Evolutionary conservation across 2,329 filamentous ascomycete genomes (phyloP).

Genomic region (Alternaria arborescens): DNA sequence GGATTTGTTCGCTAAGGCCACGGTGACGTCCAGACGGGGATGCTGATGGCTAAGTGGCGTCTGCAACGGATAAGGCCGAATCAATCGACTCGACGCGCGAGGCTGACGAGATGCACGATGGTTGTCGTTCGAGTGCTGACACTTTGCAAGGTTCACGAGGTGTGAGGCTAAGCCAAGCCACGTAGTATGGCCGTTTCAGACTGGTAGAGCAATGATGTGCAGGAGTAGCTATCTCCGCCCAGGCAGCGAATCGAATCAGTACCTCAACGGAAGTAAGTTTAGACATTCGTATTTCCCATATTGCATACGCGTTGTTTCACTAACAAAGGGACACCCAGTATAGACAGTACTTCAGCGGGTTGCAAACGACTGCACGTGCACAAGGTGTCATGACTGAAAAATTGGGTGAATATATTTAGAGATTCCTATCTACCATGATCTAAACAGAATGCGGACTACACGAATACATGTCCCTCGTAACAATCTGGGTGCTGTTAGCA

Average conservation of each 20-base stretch:
- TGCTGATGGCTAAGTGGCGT: slow-evolving; percentile 35
- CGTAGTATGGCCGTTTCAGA: slow-evolving; percentile 42
- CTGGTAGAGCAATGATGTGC: slow-evolving; percentile 31
- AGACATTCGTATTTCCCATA: not conserved
- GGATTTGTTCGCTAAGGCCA: slow-evolving; percentile 47
- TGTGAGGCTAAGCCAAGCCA: slow-evolving; percentile 31
- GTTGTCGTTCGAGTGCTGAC: slow-evolving; percentile 22
- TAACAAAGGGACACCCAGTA: not conserved
- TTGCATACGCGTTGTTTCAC: not conserved
- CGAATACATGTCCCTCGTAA: not conserved
- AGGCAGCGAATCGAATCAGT: slow-evolving; percentile 7
- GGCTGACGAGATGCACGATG: slow-evolving; percentile 24
- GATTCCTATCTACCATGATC: not conserved
- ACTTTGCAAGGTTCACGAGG: slow-evolving; percentile 27
- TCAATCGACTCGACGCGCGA: slow-evolving; percentile 34
- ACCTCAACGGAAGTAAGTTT: not conserved
- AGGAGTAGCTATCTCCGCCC: slow-evolving; percentile 23
- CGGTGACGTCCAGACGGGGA: slow-evolving; percentile 38
- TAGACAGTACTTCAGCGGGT: not conserved
- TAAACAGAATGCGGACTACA: not conserved
- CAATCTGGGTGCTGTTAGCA: slow-evolving; percentile 20
- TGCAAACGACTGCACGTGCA: not conserved
- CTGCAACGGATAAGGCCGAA: slow-evolving; percentile 29
- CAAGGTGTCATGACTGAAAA: not conserved
- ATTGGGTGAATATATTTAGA: not conserved